These are phyloP conservation scores for Epichloe bromicola DNA, from an alignment of 2,329 filamentous ascomycete species.

Conservation along the genomic window DNA sequence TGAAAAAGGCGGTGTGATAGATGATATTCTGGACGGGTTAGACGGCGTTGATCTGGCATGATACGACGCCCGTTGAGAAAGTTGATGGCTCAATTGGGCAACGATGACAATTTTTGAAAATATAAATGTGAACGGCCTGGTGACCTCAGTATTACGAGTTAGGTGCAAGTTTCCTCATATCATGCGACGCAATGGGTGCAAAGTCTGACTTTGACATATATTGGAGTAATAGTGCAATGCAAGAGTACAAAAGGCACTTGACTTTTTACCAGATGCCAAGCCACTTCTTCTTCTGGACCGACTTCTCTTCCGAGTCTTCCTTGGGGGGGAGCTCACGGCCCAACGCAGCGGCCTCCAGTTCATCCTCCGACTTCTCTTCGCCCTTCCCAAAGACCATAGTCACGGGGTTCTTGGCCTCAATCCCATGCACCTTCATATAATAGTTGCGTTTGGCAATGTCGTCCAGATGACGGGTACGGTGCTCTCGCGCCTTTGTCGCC, in stretches of 20 bases:
- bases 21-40: slow-evolving; percentile 74
- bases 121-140: not conserved
- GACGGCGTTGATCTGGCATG: slow-evolving; percentile 59
- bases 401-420: slow-evolving; percentile 51
- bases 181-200: not conserved
- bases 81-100: no score
- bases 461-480: slow-evolving; percentile 60
- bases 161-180: not conserved
- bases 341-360: slow-evolving; percentile 22
- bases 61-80: not conserved
- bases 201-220: not conserved
- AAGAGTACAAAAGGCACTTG: not conserved
- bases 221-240: not conserved
- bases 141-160: not conserved
- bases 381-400: slow-evolving; percentile 29
- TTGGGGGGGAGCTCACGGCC: slow-evolving; percentile 22
- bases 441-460: slow-evolving; percentile 78
- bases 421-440: slow-evolving; percentile 75
- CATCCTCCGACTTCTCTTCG: slow-evolving; percentile 22
- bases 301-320: slow-evolving; percentile 14
- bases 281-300: slow-evolving; percentile 55
- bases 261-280: slow-evolving; percentile 60
- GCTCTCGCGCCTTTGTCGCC: slow-evolving; percentile 54
- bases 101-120: not conserved
- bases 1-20: slow-evolving; percentile 64